phyloP scores from a whole-genome alignment of 2,329 filamentous ascomycete species.

The Ophiostoma perfectum region DNA sequence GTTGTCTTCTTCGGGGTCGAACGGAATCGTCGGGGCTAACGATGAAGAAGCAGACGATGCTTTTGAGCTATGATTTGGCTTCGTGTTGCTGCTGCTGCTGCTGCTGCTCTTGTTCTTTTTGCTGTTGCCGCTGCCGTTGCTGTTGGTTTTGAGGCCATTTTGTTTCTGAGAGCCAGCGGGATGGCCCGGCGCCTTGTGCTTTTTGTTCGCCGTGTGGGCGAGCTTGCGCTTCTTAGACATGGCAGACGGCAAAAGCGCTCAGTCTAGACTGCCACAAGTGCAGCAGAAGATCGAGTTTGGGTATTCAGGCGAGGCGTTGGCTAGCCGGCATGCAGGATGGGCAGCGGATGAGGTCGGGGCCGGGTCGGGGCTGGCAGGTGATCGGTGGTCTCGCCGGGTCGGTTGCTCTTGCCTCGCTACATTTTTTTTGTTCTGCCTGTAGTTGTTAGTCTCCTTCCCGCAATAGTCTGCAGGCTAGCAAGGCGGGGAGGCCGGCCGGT shows the following conservation, averaged over 20 bases:
- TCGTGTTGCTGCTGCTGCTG: conserved; percentile 14
- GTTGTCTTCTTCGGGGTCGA: conserved; percentile 57
- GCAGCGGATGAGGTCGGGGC: too few relatives aligned
- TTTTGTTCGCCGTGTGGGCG: conserved; percentile 22
- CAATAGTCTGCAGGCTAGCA: conserved; percentile 14
- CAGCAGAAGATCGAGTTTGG: not conserved
- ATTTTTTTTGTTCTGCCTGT: conserved; percentile 11
- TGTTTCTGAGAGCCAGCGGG: not conserved
- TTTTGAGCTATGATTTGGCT: not conserved
- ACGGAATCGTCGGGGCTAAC: conserved; percentile 59
- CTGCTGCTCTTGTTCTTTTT: conserved; percentile 22
- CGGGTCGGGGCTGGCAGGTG: not conserved
- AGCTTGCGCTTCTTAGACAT: conserved; percentile 45
- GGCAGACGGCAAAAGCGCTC: not conserved
- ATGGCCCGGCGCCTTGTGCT: conserved; percentile 16
- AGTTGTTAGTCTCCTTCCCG: conserved; percentile 15
- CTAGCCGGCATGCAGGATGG: not conserved
- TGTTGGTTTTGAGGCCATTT: conserved; percentile 8
- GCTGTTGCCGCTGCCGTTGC: conserved; percentile 16
- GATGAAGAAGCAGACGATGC: conserved; percentile 24
- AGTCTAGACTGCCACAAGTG: not conserved
- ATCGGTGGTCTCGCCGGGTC: not conserved
- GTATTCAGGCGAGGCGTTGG: not conserved
- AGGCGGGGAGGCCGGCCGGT: conserved; percentile 21
- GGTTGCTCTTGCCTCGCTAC: not conserved